Percentiles rank a stretch among this genome's conserved stretches.
These are phyloP conservation scores for Phaseolus lunatus DNA, from an alignment of 306 rosid species.

Conservation along the genomic window DNA sequence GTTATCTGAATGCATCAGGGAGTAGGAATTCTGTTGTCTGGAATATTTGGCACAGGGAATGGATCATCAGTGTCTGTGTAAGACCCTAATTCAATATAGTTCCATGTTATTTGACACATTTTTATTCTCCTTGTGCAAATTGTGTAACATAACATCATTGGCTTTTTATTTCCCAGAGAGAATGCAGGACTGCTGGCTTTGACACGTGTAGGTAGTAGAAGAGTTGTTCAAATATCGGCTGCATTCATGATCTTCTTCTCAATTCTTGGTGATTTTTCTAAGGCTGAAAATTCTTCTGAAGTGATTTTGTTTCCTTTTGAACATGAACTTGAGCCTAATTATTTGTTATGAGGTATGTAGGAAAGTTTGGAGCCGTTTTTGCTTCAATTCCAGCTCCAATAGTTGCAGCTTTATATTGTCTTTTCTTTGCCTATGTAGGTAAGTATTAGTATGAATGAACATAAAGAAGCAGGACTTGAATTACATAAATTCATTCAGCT, in stretches of 20 bases:
- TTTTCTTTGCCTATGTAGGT: slow-evolving; percentile 98
- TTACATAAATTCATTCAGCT: slow-evolving; percentile 2
- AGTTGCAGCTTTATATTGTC: slow-evolving; percentile 84
- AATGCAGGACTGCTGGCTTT: slow-evolving; percentile 93
- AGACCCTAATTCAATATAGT: slow-evolving; percentile 49
- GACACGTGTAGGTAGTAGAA: slow-evolving; percentile 96
- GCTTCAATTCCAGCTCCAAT: slow-evolving; percentile 97
- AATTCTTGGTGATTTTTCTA: slow-evolving; percentile 67
- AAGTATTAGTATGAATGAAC: slow-evolving; percentile 49
- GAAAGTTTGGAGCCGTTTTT: slow-evolving; percentile 95
- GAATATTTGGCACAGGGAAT: slow-evolving; percentile 91
- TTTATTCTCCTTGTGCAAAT: neutral
- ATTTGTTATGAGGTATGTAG: slow-evolving; percentile 49
- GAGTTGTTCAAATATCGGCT: slow-evolving; percentile 95
- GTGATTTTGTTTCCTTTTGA: slow-evolving; percentile 16
- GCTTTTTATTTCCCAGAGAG: slow-evolving; percentile 57
- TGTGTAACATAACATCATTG: neutral
- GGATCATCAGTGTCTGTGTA: slow-evolving; percentile 96
- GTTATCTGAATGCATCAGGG: slow-evolving; percentile 61
- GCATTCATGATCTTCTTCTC: slow-evolving; percentile 98
- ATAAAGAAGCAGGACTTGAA: slow-evolving; percentile 4
- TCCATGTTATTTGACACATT: slow-evolving; percentile 21
- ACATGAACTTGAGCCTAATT: slow-evolving; percentile 17
- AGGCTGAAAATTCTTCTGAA: neutral
- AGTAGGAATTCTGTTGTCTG: slow-evolving; percentile 85